These are phyloP conservation scores for Eimeria falciformis DNA, from an alignment of 169 alveolate genomes.

Conservation along the genomic window DNA sequence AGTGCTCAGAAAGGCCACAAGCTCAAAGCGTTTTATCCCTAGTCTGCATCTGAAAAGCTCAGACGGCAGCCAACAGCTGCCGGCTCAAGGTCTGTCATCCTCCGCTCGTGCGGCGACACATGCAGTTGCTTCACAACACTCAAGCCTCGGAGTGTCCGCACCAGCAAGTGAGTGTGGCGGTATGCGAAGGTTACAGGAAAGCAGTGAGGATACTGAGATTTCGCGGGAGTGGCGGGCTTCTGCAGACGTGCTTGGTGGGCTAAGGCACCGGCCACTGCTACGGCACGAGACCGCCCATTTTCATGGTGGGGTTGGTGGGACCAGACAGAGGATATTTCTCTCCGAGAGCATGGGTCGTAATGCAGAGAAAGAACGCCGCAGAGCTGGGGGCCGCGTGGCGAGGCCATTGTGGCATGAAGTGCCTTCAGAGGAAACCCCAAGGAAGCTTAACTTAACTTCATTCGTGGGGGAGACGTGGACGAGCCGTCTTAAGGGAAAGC, in stretches of 20 bases:
- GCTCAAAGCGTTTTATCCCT: too few species aligned
- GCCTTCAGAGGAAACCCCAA: not conserved
- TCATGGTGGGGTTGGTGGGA: not conserved
- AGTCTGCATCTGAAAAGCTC: too few species aligned
- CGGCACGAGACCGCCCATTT: not conserved
- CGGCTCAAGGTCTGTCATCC: too few species aligned
- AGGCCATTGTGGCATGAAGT: constrained; percentile 2
- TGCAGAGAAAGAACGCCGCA: not conserved
- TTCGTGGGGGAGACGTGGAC: constrained; percentile 17
- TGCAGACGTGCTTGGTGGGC: not conserved
- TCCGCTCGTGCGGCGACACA: too few species aligned
- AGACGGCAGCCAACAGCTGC: too few species aligned
- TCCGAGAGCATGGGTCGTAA: constrained; percentile 5
- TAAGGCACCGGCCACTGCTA: not conserved
- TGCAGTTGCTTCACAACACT: too few species aligned
- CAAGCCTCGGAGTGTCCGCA: not conserved
- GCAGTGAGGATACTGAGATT: not conserved
- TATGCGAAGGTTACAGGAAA: not conserved
- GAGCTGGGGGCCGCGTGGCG: constrained; percentile 8
- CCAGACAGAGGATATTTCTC: not conserved
- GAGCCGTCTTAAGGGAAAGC: not conserved
- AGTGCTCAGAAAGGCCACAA: too few species aligned
- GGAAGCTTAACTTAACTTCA: not conserved
- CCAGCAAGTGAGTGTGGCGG: not conserved
- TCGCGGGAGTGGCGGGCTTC: constrained; percentile 2